A percentile compares a stretch with the other conserved stretches of the same genome.
These are phyloP conservation scores for Posidonia australis DNA, from an alignment of 106 monocot species.

Conservation along the genomic window DNA sequence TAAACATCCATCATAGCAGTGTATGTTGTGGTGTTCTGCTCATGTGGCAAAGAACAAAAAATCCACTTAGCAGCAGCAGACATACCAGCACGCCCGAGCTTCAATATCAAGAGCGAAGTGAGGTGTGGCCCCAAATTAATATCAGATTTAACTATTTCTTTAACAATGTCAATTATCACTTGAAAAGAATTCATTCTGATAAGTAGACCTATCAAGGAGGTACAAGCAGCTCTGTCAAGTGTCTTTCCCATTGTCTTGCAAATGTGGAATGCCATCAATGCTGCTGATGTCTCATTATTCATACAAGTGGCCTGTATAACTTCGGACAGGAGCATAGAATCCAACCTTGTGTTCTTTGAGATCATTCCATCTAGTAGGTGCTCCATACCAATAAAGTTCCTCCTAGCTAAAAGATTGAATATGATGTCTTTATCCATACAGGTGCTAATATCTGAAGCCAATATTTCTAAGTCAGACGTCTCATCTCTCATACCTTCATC, in stretches of 20 bases:
- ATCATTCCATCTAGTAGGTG: constrained; percentile 32
- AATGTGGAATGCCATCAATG: constrained; percentile 40
- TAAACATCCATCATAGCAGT: constrained; percentile 56
- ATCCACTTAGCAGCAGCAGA: constrained; percentile 31
- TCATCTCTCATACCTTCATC: constrained; percentile 44
- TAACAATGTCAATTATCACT: constrained; percentile 34
- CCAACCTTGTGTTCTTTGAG: constrained; percentile 22
- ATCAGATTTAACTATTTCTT: constrained; percentile 41
- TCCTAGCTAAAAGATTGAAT: constrained; percentile 35
- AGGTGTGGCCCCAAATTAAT: constrained; percentile 49
- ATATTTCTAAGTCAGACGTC: constrained; percentile 8
- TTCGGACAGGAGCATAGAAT: constrained; percentile 33
- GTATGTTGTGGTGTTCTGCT: constrained; percentile 46
- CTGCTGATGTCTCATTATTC: constrained; percentile 25
- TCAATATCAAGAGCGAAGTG: constrained; percentile 36
- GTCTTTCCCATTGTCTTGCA: constrained; percentile 22
- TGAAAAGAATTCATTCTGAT: constrained; percentile 35
- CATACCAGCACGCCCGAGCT: constrained; percentile 43
- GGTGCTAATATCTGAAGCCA: constrained; percentile 12
- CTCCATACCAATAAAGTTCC: constrained; percentile 47
- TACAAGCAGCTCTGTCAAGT: constrained; percentile 38
- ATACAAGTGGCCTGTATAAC: constrained; percentile 35
- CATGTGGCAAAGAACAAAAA: constrained; percentile 28
- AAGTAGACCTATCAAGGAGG: constrained; percentile 45
- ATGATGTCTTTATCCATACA: constrained; percentile 42